phyloP scores from a whole-genome alignment of 345 rosid species.

The Cardamine resedifolia region DNA sequence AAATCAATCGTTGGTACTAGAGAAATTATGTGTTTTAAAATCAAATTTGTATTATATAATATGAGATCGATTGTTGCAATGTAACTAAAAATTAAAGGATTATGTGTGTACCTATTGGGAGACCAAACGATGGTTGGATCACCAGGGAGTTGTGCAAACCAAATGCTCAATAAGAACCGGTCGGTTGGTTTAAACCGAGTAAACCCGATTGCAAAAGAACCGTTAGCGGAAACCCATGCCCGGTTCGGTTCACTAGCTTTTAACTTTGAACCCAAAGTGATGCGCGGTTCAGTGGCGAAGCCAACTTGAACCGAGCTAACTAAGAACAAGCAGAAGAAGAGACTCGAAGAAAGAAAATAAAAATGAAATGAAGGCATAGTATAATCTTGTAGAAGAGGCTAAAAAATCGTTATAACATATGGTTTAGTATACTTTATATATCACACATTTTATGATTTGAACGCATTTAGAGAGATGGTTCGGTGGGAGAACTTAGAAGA shows the following conservation, averaged over 20 bases:
- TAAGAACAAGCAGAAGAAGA: constrained; percentile 26
- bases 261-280: constrained; percentile 65
- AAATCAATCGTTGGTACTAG: neutral
- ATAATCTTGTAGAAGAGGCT: constrained; percentile 22
- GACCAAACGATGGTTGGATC: constrained; percentile 84
- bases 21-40: neutral
- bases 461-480: constrained; percentile 19
- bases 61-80: neutral
- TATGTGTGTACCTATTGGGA: constrained; percentile 55
- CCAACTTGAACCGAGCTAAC: constrained; percentile 30
- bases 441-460: constrained; percentile 8
- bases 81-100: neutral
- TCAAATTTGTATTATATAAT: neutral
- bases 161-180: constrained; percentile 56
- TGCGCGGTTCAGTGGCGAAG: constrained; percentile 40
- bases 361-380: constrained; percentile 29
- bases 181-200: constrained; percentile 36
- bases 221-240: constrained; percentile 66
- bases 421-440: constrained; percentile 32
- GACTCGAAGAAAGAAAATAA: constrained; percentile 1
- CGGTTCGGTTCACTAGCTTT: constrained; percentile 42
- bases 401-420: constrained; percentile 19
- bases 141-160: constrained; percentile 79
- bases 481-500: constrained; percentile 10
- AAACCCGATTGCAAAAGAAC: constrained; percentile 85